Percentiles rank a stretch among this genome's conserved stretches.
Conservation (phyloP, 257 asterid species). For the Solanum paucissectum region DNA sequence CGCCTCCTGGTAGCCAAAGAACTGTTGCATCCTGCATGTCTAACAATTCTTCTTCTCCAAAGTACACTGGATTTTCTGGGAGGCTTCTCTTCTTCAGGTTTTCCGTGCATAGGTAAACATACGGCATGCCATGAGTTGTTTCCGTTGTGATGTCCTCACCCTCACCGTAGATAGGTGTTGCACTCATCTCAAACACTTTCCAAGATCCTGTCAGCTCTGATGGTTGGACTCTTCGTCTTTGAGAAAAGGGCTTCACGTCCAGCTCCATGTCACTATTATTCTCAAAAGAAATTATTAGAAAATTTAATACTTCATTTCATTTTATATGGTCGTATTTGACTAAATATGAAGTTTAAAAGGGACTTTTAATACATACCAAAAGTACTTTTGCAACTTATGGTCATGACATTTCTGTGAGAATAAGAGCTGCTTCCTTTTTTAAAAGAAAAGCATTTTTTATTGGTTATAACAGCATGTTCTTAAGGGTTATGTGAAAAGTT, state of each 20-base stretch:
- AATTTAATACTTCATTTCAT: not conserved
- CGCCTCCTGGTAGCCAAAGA: conserved; percentile 95
- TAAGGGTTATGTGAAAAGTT: not conserved
- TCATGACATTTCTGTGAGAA: not conserved
- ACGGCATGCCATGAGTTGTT: conserved; percentile 30
- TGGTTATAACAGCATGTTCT: not conserved
- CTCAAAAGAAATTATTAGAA: not conserved
- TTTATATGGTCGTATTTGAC: not conserved
- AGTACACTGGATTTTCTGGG: conserved; percentile 56
- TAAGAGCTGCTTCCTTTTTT: not conserved
- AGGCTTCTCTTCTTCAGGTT: conserved; percentile 71
- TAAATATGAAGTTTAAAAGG: not conserved
- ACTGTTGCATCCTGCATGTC: conserved; percentile 83
- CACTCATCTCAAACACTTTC: conserved; percentile 97
- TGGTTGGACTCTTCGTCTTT: conserved; percentile 84
- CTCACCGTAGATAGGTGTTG: conserved; percentile 67
- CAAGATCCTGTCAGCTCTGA: conserved; percentile 81
- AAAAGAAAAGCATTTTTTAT: not conserved
- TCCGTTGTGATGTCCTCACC: conserved; percentile 38
- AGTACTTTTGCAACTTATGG: not conserved
- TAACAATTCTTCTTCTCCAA: conserved; percentile 81
- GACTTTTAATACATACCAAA: not conserved
- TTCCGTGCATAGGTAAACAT: conserved; percentile 80
- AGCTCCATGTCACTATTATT: conserved; percentile 46
- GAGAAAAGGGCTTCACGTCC: conserved; percentile 81